Evolutionary conservation across 179 eudicot genomes (phyloP).

Genomic region (Gypsophila paniculata): DNA sequence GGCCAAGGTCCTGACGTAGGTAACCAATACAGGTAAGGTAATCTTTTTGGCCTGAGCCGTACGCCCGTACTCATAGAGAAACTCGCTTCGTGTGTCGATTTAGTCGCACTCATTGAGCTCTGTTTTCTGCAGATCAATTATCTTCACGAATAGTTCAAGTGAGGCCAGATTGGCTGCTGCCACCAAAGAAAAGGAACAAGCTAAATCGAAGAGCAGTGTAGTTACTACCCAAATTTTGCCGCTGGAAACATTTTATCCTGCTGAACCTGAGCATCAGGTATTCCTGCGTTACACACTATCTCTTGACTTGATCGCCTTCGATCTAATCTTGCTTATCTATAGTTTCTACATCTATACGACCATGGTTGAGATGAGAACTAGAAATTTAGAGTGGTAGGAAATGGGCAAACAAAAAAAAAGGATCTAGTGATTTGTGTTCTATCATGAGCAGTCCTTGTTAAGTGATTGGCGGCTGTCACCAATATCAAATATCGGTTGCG

Average conservation of each 20-base stretch:
- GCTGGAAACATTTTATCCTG: slow-evolving; percentile 73
- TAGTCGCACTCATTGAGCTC: slow-evolving; percentile 1
- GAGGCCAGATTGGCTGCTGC: slow-evolving; percentile 77
- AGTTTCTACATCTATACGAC: background rate
- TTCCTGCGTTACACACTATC: background rate
- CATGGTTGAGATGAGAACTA: background rate
- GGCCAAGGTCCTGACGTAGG: slow-evolving; percentile 99
- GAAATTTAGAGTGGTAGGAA: background rate
- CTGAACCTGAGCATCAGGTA: slow-evolving; percentile 97
- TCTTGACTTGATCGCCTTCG: background rate
- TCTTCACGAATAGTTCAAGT: slow-evolving; percentile 80
- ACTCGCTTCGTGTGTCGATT: background rate
- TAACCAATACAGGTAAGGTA: slow-evolving; percentile 74
- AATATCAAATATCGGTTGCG: slow-evolving; percentile 8
- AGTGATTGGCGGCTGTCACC: slow-evolving; percentile 68
- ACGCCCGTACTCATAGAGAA: background rate
- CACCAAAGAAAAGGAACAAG: slow-evolving; percentile 92
- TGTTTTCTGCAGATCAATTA: slow-evolving; percentile 64
- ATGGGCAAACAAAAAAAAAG: background rate
- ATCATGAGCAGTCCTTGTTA: too few relatives aligned
- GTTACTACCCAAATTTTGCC: slow-evolving; percentile 90
- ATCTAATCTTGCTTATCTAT: background rate
- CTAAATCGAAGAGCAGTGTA: slow-evolving; percentile 59
- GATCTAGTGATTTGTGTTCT: too few relatives aligned
- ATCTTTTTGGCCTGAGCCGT: slow-evolving; percentile 2